Conservation (phyloP, 2,329 filamentous ascomycete species). For the Boeremia exigua region DNA sequence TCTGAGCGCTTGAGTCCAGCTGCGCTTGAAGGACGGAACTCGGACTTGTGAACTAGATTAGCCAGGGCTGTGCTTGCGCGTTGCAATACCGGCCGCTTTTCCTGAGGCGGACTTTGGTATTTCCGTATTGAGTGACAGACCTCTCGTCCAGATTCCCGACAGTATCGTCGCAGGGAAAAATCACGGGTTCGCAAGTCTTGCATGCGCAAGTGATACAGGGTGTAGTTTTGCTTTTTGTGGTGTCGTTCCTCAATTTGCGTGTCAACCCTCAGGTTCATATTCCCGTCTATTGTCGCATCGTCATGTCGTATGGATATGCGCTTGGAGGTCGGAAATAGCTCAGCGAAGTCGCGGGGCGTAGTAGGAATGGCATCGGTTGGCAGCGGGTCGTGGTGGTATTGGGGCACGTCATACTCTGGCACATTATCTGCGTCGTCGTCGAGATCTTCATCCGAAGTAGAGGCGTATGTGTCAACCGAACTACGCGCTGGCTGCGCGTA, state of each 20-base stretch:
- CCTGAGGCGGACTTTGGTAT: constrained; percentile 62
- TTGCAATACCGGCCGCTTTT: constrained; percentile 60
- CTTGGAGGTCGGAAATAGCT: constrained; percentile 84
- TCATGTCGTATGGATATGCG: constrained; percentile 86
- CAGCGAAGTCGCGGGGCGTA: constrained; percentile 80
- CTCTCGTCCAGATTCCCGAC: constrained; percentile 89
- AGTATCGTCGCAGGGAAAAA: constrained; percentile 90
- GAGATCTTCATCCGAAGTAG: constrained; percentile 69
- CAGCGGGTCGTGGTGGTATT: constrained; percentile 67
- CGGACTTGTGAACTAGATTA: constrained; percentile 62
- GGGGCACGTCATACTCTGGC: constrained; percentile 63
- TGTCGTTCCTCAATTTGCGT: constrained; percentile 69
- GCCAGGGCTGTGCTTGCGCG: constrained; percentile 66
- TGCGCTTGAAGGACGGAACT: constrained; percentile 53
- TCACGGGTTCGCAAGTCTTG: constrained; percentile 85
- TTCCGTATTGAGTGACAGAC: constrained; percentile 84
- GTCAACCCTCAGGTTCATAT: constrained; percentile 94
- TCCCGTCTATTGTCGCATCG: constrained; percentile 86
- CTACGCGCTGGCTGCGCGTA: constrained; percentile 50
- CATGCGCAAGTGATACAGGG: constrained; percentile 94
- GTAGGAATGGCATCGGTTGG: constrained; percentile 74
- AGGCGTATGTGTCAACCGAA: constrained; percentile 82
- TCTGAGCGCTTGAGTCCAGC: constrained; percentile 61
- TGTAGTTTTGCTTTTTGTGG: constrained; percentile 68
- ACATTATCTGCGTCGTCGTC: constrained; percentile 52